Conservation (phyloP, 78 protist genomes). For the Monosiga brevicollis region DNA sequence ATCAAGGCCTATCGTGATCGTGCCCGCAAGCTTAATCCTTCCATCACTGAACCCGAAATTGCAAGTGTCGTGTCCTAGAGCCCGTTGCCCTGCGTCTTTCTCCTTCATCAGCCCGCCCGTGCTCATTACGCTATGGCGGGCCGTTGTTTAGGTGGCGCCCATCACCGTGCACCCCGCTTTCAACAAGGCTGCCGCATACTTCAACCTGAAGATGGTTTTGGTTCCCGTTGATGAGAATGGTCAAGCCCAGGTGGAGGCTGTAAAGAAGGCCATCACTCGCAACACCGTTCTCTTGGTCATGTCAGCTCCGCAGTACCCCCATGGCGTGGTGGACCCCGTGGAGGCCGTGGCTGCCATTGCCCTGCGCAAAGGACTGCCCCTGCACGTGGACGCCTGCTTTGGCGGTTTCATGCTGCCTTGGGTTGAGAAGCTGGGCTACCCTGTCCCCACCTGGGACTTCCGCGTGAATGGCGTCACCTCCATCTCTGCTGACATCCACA, state of each 20-base stretch:
- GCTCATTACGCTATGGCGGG: no score
- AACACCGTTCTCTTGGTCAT: constrained; percentile 25
- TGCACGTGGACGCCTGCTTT: constrained; percentile 46
- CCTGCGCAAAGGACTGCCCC: neutral
- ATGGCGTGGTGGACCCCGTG: constrained; percentile 33
- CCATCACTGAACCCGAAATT: constrained; percentile 6
- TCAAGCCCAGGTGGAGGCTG: neutral
- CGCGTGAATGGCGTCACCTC: constrained; percentile 38
- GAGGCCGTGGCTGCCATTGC: constrained; percentile 7
- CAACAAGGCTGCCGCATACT: constrained; percentile 29
- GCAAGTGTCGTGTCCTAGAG: no score
- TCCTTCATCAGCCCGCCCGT: no score
- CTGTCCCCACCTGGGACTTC: constrained; percentile 13
- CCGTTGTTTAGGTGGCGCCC: neutral
- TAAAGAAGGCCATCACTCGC: neutral
- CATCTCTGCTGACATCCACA: constrained; percentile 52
- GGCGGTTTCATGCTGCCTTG: constrained; percentile 38
- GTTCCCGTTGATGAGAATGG: neutral
- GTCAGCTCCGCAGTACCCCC: constrained; percentile 35
- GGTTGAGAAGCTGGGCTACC: constrained; percentile 5
- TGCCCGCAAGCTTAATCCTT: constrained; percentile 5
- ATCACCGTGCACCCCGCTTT: constrained; percentile 40
- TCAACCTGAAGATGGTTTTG: constrained; percentile 3
- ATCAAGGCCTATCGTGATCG: constrained; percentile 37
- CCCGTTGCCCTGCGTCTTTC: no score